Base-by-base conservation (phyloP, 2,329 filamentous ascomycete species). In the Rhinocladiella similis region DNA sequence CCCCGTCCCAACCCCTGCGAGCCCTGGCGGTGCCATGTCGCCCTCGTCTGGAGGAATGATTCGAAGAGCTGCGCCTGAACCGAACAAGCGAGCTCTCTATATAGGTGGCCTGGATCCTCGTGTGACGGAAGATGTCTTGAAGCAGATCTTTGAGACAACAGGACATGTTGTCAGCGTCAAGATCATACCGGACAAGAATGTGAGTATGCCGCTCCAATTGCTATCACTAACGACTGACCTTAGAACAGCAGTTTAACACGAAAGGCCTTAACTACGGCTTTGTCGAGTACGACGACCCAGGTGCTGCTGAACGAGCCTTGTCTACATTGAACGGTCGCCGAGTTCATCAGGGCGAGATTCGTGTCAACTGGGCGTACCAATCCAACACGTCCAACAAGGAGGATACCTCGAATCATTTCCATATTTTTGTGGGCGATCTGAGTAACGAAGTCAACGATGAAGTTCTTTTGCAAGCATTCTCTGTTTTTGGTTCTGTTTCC, bases 201-300 rank as follows among this genome's bases (percentile, higher is more conserved):
- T 96, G 79, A 83, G 91, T 85, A 41, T 41, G 14, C 10, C 14
- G n/a, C 19, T 33, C 14, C 22, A 25, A 9, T 3, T n/a, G n/a
- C n/a, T 9, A 9, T 5, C 9, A 22, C 19, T 27, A 20, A 14
- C n/a, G 43, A 12, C 19, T 27, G 13, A 46, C 22, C 13, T n/a
- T 2, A n/a, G 18, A 22, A n/a, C 9, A 46, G 43, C 65, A 73
- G 66, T 73, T 81, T 65, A 76, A 96, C 85, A 89, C 88, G 66
- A 96, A 97, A 82, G 94, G 94, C 47, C 95, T 91, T 81, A 99
- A 99, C 80, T 99, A 99, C 76, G 94, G 94, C 20, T 99, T 99
- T 70, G 89, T 99, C 63, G 94, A 99, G 75, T 99, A 97, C 75
- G 94, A 99, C 74, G 94, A 99, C 73, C 94, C 94, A 51, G 92